A percentile compares a stretch with the other conserved stretches of the same genome.
Evolutionary conservation across 179 eudicot genomes (phyloP).

Genomic region (Amaranthus tricolor): DNA sequence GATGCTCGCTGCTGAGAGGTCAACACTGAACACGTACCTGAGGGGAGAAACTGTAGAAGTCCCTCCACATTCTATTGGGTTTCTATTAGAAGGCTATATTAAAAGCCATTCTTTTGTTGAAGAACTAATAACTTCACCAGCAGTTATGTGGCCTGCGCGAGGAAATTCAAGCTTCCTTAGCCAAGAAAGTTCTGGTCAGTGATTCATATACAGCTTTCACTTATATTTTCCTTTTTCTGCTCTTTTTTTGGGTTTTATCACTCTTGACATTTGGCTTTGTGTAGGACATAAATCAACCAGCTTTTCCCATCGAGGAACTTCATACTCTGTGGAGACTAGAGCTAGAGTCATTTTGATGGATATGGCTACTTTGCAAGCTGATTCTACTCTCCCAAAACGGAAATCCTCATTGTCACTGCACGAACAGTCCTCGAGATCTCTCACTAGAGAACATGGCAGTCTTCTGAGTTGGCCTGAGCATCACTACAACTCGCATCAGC

Average conservation of each 20-base stretch:
- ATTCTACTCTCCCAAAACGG: constrained; percentile 47
- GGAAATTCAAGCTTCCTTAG: constrained; percentile 40
- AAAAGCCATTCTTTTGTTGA: constrained; percentile 45
- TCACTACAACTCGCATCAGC: constrained; percentile 32
- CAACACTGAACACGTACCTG: constrained; percentile 51
- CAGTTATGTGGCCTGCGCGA: constrained; percentile 51
- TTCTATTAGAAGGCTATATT: constrained; percentile 76
- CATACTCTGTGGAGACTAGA: constrained; percentile 62
- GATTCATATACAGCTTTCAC: neutral
- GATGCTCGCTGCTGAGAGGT: constrained; percentile 70
- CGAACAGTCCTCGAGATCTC: constrained; percentile 50
- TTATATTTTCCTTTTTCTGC: neutral
- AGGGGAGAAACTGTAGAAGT: constrained; percentile 83
- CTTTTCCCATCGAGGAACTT: constrained; percentile 49
- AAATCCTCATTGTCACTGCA: constrained; percentile 51
- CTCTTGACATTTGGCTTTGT: constrained; percentile 6
- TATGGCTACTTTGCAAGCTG: constrained; percentile 50
- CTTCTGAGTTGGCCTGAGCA: constrained; percentile 89
- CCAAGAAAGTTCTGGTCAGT: constrained; percentile 59
- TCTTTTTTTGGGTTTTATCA: neutral
- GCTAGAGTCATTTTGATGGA: constrained; percentile 68
- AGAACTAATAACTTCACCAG: constrained; percentile 68
- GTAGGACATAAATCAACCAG: constrained; percentile 44
- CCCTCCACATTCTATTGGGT: constrained; percentile 57
- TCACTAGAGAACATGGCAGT: constrained; percentile 50